A percentile compares a stretch with the other conserved stretches of the same genome.
Evolutionary conservation across 345 rosid genomes (phyloP).

Genomic region (Hibiscus trionum): DNA sequence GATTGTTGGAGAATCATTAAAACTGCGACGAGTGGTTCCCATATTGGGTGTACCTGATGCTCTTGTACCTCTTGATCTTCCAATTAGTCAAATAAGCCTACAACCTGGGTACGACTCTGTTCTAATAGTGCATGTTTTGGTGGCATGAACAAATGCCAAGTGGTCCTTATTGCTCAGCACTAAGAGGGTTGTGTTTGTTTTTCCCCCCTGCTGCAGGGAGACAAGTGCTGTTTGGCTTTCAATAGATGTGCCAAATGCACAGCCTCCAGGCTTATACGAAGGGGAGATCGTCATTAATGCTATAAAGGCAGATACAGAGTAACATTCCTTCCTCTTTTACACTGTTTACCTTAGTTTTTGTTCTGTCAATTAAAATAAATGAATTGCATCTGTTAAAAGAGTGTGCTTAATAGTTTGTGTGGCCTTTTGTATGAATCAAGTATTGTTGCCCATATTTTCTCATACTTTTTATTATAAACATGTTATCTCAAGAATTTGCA

Average conservation of each 20-base stretch:
- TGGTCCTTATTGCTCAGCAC: conserved; percentile 12
- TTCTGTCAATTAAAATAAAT: background rate
- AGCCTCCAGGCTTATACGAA: conserved; percentile 85
- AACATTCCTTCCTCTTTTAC: conserved; percentile 16
- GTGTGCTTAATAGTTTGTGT: background rate
- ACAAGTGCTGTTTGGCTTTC: conserved; percentile 85
- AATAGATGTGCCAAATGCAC: conserved; percentile 76
- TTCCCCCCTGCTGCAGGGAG: conserved; percentile 48
- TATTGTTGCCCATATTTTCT: background rate
- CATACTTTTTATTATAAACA: background rate
- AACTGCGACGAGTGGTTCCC: conserved; percentile 61
- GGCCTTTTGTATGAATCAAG: conserved; percentile 2
- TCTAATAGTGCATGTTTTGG: background rate
- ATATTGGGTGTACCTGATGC: conserved; percentile 95
- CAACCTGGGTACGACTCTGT: conserved; percentile 64
- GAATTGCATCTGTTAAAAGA: background rate
- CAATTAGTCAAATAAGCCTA: conserved; percentile 62
- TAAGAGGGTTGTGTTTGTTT: conserved; percentile 14
- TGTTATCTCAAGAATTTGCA: conserved; percentile 7
- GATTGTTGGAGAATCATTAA: conserved; percentile 69
- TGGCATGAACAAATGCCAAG: conserved; percentile 1
- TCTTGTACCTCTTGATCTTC: conserved; percentile 85
- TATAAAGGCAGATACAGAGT: conserved; percentile 56
- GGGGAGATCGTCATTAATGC: conserved; percentile 82
- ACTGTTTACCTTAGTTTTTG: background rate